These are phyloP conservation scores for Fragaria ananassa DNA, from an alignment of 306 rosid species.

Conservation along the genomic window DNA sequence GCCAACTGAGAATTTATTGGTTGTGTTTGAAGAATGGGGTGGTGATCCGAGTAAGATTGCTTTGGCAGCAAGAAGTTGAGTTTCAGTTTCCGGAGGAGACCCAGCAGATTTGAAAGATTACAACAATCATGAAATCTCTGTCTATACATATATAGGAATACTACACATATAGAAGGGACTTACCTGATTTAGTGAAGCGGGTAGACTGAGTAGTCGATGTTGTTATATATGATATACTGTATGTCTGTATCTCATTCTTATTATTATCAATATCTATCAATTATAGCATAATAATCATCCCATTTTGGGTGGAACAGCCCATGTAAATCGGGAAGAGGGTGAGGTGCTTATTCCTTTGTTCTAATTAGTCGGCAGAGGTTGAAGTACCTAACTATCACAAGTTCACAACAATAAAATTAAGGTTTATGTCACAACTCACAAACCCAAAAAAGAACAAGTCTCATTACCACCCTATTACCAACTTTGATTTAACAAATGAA, in stretches of 20 bases:
- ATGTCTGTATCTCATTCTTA: background rate
- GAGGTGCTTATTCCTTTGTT: constrained; percentile 21
- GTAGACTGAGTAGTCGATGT: background rate
- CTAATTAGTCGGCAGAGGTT: constrained; percentile 33
- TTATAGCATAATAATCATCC: background rate
- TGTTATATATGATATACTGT: background rate
- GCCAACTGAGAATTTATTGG: constrained; percentile 58
- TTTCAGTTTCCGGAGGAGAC: no score
- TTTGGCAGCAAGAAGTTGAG: constrained; percentile 34
- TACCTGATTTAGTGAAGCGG: background rate
- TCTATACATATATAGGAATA: no score
- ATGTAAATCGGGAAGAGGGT: constrained; percentile 22
- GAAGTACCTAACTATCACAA: constrained; percentile 20
- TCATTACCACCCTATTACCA: background rate
- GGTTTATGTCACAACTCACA: constrained; percentile 12
- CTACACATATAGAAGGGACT: background rate
- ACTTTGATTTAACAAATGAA: background rate
- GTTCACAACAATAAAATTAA: constrained; percentile 25
- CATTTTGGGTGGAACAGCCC: constrained; percentile 7
- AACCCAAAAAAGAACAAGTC: constrained; percentile 3
- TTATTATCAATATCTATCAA: background rate
- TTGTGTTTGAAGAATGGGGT: constrained; percentile 91
- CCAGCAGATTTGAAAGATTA: background rate
- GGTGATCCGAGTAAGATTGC: constrained; percentile 66
- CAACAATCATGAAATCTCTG: background rate